Evolutionary conservation across 148 eudicot species (phyloP).

Genomic region (Chenopodium quinoa): DNA sequence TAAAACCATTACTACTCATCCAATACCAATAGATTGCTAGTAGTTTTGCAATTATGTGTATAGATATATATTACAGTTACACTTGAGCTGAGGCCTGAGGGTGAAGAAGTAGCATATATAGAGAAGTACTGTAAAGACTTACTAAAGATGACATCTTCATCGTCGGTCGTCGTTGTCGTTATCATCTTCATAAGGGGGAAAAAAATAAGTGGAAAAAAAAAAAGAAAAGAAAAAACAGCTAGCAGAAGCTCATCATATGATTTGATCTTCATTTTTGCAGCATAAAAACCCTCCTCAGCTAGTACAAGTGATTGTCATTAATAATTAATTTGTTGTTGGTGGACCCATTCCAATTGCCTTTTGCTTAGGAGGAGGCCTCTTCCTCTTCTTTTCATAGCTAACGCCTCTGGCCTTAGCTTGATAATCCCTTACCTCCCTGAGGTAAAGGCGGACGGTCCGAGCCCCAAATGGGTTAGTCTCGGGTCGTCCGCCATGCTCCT

Average conservation of each 20-base stretch:
- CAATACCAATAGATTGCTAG: too few species aligned
- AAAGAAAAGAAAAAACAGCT: not conserved
- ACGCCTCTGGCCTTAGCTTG: slow-evolving; percentile 71
- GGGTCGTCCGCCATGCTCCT: slow-evolving; percentile 57
- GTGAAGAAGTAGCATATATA: not conserved
- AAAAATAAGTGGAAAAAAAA: not conserved
- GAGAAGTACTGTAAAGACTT: not conserved
- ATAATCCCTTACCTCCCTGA: slow-evolving; percentile 58
- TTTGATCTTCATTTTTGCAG: not conserved
- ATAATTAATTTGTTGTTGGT: slow-evolving; percentile 13
- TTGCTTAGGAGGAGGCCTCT: slow-evolving; percentile 37
- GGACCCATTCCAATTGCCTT: slow-evolving; percentile 2
- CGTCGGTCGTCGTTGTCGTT: not conserved
- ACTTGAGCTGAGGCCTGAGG: slow-evolving; percentile 5
- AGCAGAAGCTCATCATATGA: slow-evolving; percentile 1
- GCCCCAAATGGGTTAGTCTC: slow-evolving; percentile 64
- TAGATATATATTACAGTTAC: slow-evolving; percentile 16
- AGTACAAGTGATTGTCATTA: not conserved
- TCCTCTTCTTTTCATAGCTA: slow-evolving; percentile 64
- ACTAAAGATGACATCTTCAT: slow-evolving; percentile 2
- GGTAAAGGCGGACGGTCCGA: slow-evolving; percentile 54
- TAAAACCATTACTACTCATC: not conserved
- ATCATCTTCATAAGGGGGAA: not conserved
- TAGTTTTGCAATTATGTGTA: slow-evolving; percentile 16
- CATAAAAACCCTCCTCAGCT: slow-evolving; percentile 3